A percentile compares a stretch with the other conserved stretches of the same genome.
Conservation (phyloP, 2,329 filamentous ascomycete species). For the Trichoderma hamatum region DNA sequence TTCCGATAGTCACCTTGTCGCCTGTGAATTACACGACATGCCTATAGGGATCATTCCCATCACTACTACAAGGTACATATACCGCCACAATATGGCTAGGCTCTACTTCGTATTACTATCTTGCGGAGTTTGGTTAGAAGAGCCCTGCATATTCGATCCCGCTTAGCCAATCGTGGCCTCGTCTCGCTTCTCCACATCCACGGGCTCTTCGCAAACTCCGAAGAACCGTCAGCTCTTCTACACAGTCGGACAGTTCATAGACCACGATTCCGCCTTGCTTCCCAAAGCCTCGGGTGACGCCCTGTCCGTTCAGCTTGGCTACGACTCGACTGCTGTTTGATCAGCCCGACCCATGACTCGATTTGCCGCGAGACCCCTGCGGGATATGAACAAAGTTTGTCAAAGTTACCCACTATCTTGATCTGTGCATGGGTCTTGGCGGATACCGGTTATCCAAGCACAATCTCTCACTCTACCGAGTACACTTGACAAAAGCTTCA, state of each 20-base stretch:
- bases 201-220: constrained; percentile 8
- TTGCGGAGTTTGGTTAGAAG: constrained; percentile 9
- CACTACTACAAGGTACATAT: background rate
- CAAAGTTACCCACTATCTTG: background rate
- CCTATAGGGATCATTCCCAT: background rate
- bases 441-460: background rate
- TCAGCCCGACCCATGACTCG: constrained; percentile 16
- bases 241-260: background rate
- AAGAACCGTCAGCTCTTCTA: background rate
- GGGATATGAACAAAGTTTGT: constrained; percentile 1
- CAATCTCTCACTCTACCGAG: background rate
- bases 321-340: background rate
- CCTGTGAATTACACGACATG: background rate
- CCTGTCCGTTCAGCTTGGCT: background rate
- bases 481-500: background rate
- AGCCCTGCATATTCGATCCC: constrained; percentile 4
- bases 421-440: constrained; percentile 3
- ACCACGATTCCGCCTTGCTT: background rate
- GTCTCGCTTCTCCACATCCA: background rate
- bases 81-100: background rate
- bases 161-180: constrained; percentile 9
- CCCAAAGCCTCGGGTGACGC: background rate
- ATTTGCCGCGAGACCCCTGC: background rate
- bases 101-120: background rate
- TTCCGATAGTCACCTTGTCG: background rate